Evolutionary conservation across 768 basidiomycete species (phyloP), one percentile per base, ranked within the genome.

Genomic region (Rhodotorula kratochvilovae): DNA sequence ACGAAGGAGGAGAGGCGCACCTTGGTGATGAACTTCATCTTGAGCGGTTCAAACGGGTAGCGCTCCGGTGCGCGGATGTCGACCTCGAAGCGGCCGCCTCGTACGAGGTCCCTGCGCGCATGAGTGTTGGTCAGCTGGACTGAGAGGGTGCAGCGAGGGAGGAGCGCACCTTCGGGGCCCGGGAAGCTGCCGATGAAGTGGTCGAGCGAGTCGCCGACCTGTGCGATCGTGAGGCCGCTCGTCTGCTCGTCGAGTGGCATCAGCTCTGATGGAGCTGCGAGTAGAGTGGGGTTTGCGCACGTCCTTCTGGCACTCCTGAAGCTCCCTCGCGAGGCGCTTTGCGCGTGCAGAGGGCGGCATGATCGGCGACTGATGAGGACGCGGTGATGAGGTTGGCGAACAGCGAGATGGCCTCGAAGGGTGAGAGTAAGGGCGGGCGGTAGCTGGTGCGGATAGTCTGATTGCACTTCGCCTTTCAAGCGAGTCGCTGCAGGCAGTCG

Each of bases 11-110:
- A n/a, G n/a, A n/a, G 12, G 35, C 10, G 5, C 19, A 25, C 73
- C 56, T 74, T 74, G 48, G 94, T 98, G 71, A 95, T 87, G 82
- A 98, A 97, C 80, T 93, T 94, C 92, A 97, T 96, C 85, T 97
- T 96, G 64, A 94, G 89, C 0, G 95, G 92, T 79, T 92, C 90
- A 66, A 83, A 83, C 2, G 81, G 81, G 80, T 73, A 73, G 31
- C 67, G 35, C 5, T 50, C 36, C 2, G 72, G 72, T 15, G 67
- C 67, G 15, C 43, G 5, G 25, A 73, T 61, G 46, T 43, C 51
- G n/a, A 73, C 60, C 39, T 60, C 63, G 56, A 68, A 73, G n/a
- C 63, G 63, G 33, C 72, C 72, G 42, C 72, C 23, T 73, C 72
- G 56, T 73, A 73, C 2, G 63, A 10, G 16, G 72, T 68, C 7